Evolutionary conservation across 2,329 filamentous ascomycete species (phyloP).

Genomic region (Plectosphaerella cucumerina): DNA sequence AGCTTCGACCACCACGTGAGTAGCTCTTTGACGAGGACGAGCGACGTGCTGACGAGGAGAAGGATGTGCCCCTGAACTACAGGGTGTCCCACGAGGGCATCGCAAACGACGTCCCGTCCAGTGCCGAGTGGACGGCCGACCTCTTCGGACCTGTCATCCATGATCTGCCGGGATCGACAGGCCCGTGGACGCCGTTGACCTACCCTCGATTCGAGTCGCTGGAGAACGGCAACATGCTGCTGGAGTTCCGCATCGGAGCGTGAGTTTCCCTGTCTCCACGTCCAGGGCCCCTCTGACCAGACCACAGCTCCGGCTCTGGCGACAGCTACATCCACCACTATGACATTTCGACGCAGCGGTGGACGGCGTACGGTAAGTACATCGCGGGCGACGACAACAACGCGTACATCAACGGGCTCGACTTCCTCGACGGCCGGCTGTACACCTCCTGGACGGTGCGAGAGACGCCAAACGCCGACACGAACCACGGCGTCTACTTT

Average conservation of each 20-base stretch:
- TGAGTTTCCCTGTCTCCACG: not conserved
- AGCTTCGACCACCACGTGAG: conserved; percentile 15
- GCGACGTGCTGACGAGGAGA: not conserved
- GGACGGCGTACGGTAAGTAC: conserved; percentile 12
- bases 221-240: conserved; percentile 9
- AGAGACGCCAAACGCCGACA: conserved; percentile 13
- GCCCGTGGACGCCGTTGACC: conserved; percentile 13
- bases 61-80: conserved; percentile 16
- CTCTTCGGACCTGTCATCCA: conserved; percentile 11
- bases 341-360: conserved; percentile 4
- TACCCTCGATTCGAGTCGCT: conserved; percentile 14
- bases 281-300: not conserved
- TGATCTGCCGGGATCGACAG: conserved; percentile 8
- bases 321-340: conserved; percentile 16
- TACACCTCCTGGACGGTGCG: conserved; percentile 15
- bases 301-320: conserved; percentile 8
- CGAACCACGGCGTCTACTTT: conserved; percentile 15
- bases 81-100: conserved; percentile 10
- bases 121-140: conserved; percentile 7
- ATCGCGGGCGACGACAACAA: conserved; percentile 13
- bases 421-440: conserved; percentile 6
- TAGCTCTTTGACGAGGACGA: not conserved
- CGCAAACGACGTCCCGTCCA: conserved; percentile 4
- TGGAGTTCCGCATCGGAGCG: conserved; percentile 15
- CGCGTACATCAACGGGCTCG: conserved; percentile 16